Conservation (phyloP, 768 basidiomycete species). For the Amyloporia xantha region DNA sequence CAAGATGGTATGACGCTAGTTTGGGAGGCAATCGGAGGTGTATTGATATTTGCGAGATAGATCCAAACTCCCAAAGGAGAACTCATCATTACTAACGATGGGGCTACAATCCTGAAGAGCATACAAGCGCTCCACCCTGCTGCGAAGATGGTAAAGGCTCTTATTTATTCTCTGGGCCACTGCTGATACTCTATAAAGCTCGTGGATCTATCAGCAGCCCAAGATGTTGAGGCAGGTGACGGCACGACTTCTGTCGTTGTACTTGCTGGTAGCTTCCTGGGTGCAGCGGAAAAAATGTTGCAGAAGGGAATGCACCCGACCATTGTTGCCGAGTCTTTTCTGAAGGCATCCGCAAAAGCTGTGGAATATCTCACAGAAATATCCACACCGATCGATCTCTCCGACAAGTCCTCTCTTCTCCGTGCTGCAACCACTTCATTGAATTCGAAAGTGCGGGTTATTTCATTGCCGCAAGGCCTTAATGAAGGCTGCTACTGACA, state of each 20-base stretch:
- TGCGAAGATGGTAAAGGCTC: constrained; percentile 80
- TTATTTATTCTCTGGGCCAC: neutral
- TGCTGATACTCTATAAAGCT: constrained; percentile 44
- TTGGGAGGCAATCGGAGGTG: neutral
- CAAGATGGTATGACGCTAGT: constrained; percentile 97
- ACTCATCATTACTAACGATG: constrained; percentile 97
- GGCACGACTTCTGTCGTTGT: constrained; percentile 98
- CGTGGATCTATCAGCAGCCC: constrained; percentile 94
- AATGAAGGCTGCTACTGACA: too few species aligned
- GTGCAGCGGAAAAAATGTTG: constrained; percentile 95
- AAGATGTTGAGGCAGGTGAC: constrained; percentile 98
- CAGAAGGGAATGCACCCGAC: constrained; percentile 97
- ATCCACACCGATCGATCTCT: constrained; percentile 86
- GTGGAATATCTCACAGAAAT: constrained; percentile 93
- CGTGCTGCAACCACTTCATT: constrained; percentile 93
- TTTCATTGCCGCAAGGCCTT: too few species aligned
- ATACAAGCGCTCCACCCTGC: constrained; percentile 97
- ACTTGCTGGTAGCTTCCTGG: constrained; percentile 86
- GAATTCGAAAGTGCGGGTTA: constrained; percentile 78
- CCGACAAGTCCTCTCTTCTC: constrained; percentile 76
- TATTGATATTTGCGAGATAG: constrained; percentile 43
- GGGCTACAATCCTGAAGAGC: constrained; percentile 93
- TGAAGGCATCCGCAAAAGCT: constrained; percentile 85
- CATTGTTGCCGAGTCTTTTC: constrained; percentile 92
- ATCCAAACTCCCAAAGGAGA: constrained; percentile 96